Percentiles rank a stretch among this genome's conserved stretches.
Conservation (phyloP, 2,329 filamentous ascomycete species). For the Fusarium algeriense region DNA sequence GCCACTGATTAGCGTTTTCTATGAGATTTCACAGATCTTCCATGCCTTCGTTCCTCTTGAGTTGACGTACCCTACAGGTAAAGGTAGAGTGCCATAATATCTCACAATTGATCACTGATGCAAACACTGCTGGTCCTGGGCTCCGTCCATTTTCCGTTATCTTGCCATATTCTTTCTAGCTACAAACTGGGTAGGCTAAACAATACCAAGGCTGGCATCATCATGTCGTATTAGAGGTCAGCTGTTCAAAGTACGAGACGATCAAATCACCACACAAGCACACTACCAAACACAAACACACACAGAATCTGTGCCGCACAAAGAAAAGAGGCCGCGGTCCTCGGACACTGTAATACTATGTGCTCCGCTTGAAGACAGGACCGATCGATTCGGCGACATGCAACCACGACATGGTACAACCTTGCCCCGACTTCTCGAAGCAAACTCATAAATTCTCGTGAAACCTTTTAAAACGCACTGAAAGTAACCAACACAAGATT, state of each 20-base stretch:
- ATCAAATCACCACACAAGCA: background rate
- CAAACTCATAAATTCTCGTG: conserved; percentile 24
- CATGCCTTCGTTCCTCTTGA: too few species aligned
- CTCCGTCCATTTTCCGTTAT: too few species aligned
- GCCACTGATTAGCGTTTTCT: background rate
- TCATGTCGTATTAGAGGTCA: background rate
- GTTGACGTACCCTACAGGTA: background rate
- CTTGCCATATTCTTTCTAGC: background rate
- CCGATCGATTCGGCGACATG: background rate
- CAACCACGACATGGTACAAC: conserved; percentile 4
- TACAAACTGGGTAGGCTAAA: background rate
- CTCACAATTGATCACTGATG: too few species aligned
- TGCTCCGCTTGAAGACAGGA: conserved; percentile 1
- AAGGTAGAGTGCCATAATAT: background rate
- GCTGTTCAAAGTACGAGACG: background rate
- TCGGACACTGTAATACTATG: conserved; percentile 2
- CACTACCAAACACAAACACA: background rate
- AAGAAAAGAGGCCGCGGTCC: background rate
- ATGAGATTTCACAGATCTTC: background rate
- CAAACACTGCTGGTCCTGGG: too few species aligned
- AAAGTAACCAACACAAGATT: conserved; percentile 17
- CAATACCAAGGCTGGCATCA: background rate
- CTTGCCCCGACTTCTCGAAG: conserved; percentile 17
- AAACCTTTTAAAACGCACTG: conserved; percentile 25
- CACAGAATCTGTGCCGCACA: background rate